Evolutionary conservation across 208 protist species (phyloP), one percentile per base, ranked within the genome.

Genomic region (Lotmaria passim): DNA sequence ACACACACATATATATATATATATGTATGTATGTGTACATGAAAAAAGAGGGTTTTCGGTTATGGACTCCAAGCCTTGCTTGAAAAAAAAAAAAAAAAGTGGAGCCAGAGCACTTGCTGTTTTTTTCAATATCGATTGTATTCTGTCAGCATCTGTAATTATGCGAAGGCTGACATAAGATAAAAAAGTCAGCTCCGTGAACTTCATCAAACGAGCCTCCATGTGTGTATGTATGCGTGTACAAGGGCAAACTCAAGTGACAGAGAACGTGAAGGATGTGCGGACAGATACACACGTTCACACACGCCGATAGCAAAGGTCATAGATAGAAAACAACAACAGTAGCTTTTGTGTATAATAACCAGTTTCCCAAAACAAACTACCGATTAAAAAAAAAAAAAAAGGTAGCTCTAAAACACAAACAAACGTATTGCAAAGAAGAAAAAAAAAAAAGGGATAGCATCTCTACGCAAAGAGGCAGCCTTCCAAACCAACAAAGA

Each of bases 271-370:
- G n/a, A n/a, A n/a, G n/a, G n/a, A n/a, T n/a, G n/a, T n/a, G n/a
- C n/a, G n/a, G n/a, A n/a, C n/a, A n/a, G n/a, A n/a, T n/a, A n/a
- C n/a, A n/a, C n/a, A n/a, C n/a, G n/a, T n/a, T n/a, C n/a, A n/a
- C n/a, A n/a, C n/a, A n/a, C n/a, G n/a, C n/a, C n/a, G n/a, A n/a
- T n/a, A n/a, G n/a, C n/a, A n/a, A 36, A n/a, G 5, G 23, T 33
- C 4, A 36, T 6, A 36, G 23, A 60, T 28, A 51, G 52, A 61
- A 70, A 55, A 70, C 33, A 47, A 61, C 34, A 61, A 70, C 11
- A 52, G 23, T 5, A 60, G 7, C 12, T 12, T 39, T 6, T 12
- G 12, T 12, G 6, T 39, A 12, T 12, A 39, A 39, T 14, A 39
- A 14, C 36, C 6, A 6, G 12, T 12, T 39, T 12, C 6, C 36